Percentiles rank a stretch among this genome's conserved stretches.
phyloP scores from a whole-genome alignment of 306 rosid species.

The Betula pendula region DNA sequence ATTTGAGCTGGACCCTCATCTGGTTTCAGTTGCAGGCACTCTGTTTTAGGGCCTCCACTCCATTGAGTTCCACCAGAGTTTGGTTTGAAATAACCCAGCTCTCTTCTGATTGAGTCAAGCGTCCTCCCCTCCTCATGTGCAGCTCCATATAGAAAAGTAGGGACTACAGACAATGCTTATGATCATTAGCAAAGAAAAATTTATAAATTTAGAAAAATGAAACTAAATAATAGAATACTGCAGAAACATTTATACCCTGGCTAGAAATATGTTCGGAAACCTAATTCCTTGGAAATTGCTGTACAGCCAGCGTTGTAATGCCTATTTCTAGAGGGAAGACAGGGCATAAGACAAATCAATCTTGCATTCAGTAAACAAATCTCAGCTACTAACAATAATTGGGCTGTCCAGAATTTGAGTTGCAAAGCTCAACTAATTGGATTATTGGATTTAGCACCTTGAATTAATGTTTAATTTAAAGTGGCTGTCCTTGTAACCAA shows the following conservation, averaged over 20 bases:
- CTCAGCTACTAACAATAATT: neutral
- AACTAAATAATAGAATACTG: neutral
- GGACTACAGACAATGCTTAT: constrained; percentile 51
- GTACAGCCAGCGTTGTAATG: neutral
- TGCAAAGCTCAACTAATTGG: neutral
- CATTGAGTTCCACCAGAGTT: constrained; percentile 61
- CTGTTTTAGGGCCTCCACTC: constrained; percentile 55
- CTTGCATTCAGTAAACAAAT: neutral
- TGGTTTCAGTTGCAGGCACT: constrained; percentile 53
- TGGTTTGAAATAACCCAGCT: constrained; percentile 80
- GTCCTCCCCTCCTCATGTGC: constrained; percentile 73
- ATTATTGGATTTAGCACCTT: neutral
- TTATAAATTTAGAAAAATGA: neutral
- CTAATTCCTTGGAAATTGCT: neutral
- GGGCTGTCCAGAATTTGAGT: neutral
- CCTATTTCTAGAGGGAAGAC: neutral
- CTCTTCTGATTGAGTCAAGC: constrained; percentile 74
- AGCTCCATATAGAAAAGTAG: constrained; percentile 81
- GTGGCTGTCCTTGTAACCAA: neutral
- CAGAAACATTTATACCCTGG: constrained; percentile 16
- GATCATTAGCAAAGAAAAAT: constrained; percentile 19
- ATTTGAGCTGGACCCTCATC: constrained; percentile 70
- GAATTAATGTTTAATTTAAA: neutral
- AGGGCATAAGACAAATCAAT: neutral
- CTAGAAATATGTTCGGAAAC: constrained; percentile 1